These are phyloP conservation scores for Astrephomene gubernaculifera DNA, from an alignment of 139 green algal genomes.

Conservation along the genomic window DNA sequence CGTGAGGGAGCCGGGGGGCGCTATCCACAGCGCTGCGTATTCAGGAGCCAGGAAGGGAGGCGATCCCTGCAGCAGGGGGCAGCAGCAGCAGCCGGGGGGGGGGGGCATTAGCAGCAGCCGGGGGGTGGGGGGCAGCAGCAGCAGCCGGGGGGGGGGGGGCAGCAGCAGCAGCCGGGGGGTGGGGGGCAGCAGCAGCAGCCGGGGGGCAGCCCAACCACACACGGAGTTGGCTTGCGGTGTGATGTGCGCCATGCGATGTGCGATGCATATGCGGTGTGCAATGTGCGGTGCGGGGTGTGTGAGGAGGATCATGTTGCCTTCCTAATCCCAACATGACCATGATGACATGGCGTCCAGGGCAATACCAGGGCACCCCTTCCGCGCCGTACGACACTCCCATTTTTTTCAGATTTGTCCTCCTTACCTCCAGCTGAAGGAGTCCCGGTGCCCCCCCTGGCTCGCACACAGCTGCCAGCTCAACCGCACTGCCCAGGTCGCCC, in stretches of 20 bases:
- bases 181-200: background rate
- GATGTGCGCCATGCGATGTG: no score
- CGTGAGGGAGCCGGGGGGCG: background rate
- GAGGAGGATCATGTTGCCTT: background rate
- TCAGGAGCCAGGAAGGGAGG: constrained; percentile 24
- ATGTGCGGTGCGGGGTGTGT: background rate
- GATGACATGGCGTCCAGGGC: background rate
- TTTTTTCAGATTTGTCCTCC: background rate
- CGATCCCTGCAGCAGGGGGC: background rate
- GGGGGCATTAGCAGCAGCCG: background rate
- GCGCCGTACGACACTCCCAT: background rate
- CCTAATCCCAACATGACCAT: background rate
- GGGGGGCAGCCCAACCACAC: background rate
- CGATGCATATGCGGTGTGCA: no score
- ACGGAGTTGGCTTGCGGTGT: background rate
- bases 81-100: background rate
- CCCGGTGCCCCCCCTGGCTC: background rate
- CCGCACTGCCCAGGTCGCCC: constrained; percentile 21
- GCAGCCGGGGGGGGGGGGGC: no score
- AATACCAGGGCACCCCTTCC: background rate
- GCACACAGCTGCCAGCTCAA: background rate
- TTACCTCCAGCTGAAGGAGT: constrained; percentile 12
- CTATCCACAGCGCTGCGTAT: constrained; percentile 15
- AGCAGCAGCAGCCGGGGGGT: background rate
- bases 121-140: background rate